phyloP scores from a whole-genome alignment of 2,329 filamentous ascomycete species.

The Cercospora sesami region DNA sequence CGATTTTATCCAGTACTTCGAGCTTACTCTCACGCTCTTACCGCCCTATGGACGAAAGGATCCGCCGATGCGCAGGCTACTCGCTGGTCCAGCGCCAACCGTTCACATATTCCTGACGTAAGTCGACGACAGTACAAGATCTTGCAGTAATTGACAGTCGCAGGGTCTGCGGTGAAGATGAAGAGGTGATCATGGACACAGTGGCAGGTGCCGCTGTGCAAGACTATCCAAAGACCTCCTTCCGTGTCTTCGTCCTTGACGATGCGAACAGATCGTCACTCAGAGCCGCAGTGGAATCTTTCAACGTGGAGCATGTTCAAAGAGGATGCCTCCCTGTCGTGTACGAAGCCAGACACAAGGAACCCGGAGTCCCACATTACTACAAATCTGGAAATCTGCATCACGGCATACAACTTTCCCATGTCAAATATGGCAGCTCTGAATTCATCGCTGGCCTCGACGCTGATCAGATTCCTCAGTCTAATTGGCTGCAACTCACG shows the following conservation, averaged over 20 bases:
- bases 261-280: slow-evolving; percentile 9
- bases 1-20: background rate
- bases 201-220: slow-evolving; percentile 17
- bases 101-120: slow-evolving; percentile 15
- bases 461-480: slow-evolving; percentile 67
- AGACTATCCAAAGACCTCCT: slow-evolving; percentile 15
- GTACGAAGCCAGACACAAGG: slow-evolving; percentile 13
- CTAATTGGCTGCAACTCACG: slow-evolving; percentile 59
- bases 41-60: background rate
- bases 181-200: slow-evolving; percentile 19
- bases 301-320: background rate
- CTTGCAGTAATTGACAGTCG: background rate
- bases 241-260: slow-evolving; percentile 20
- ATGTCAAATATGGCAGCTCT: slow-evolving; percentile 37
- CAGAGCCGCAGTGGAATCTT: background rate
- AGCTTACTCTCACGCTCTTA: background rate
- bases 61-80: background rate
- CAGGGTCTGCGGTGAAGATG: slow-evolving; percentile 19
- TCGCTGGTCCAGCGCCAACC: background rate
- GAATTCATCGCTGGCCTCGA: slow-evolving; percentile 64
- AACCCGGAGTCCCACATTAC: slow-evolving; percentile 3
- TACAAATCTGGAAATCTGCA: slow-evolving; percentile 23
- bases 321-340: slow-evolving; percentile 3
- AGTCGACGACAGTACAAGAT: background rate
- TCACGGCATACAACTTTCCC: slow-evolving; percentile 8